phyloP scores from a whole-genome alignment of 2,329 filamentous ascomycete species.

The Clathrospora elynae region DNA sequence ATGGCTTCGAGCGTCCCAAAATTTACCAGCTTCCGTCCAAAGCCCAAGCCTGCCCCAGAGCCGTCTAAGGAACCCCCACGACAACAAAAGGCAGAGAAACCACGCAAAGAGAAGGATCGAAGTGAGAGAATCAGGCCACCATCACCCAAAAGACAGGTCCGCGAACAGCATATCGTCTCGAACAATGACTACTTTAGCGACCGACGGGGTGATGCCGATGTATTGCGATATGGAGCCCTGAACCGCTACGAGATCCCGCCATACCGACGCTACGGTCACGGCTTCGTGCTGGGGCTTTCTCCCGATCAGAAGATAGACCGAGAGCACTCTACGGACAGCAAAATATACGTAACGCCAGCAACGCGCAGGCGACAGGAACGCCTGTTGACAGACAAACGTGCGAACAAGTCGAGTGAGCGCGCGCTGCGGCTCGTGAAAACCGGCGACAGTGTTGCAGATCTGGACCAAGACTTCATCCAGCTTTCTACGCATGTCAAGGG shows the following conservation, averaged over 20 bases:
- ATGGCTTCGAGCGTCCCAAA: constrained; percentile 62
- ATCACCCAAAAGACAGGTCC: constrained; percentile 4
- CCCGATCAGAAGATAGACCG: constrained; percentile 69
- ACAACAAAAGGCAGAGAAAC: constrained; percentile 11
- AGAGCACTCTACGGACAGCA: constrained; percentile 60
- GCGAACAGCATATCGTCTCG: constrained; percentile 5
- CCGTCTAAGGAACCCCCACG: constrained; percentile 16
- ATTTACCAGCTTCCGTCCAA: constrained; percentile 74
- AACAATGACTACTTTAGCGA: constrained; percentile 56
- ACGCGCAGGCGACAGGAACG: constrained; percentile 53
- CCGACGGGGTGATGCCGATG: constrained; percentile 75
- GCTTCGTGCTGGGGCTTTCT: constrained; percentile 70
- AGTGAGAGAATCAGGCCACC: constrained; percentile 45
- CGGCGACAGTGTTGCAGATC: constrained; percentile 2
- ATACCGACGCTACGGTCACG: constrained; percentile 72
- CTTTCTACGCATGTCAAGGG: constrained; percentile 29
- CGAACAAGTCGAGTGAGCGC: constrained; percentile 30
- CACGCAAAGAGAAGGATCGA: constrained; percentile 10
- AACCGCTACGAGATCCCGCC: constrained; percentile 73
- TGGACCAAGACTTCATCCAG: constrained; percentile 39
- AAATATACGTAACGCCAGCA: constrained; percentile 44
- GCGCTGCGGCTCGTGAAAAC: constrained; percentile 34
- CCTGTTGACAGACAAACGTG: constrained; percentile 49
- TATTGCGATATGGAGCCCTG: constrained; percentile 73
- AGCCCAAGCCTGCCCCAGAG: constrained; percentile 33